Percentiles rank a stretch among this genome's conserved stretches.
These are phyloP conservation scores for Lophiostoma macrostomum DNA, from an alignment of 495 filamentous ascomycete genomes.

Conservation along the genomic window DNA sequence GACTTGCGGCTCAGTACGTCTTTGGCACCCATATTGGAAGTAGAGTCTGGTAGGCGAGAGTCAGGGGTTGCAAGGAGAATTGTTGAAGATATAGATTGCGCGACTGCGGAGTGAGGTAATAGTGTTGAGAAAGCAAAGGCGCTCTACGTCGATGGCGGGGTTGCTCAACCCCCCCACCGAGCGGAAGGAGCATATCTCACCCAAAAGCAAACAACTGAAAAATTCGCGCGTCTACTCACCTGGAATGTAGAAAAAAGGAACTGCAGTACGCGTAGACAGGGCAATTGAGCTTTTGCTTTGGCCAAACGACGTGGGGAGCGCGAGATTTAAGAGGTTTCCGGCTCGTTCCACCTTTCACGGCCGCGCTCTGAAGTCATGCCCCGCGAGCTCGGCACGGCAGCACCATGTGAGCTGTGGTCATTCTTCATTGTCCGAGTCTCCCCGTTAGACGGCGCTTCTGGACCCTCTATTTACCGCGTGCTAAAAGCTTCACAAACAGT, in stretches of 20 bases:
- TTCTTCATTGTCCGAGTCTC: slow-evolving; percentile 25
- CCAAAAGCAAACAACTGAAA: slow-evolving; percentile 15
- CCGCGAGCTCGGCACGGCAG: slow-evolving; percentile 22
- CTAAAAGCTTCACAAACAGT: slow-evolving; percentile 6
- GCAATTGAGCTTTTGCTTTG: slow-evolving; percentile 21
- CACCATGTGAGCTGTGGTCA: slow-evolving; percentile 2
- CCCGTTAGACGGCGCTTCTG: slow-evolving; percentile 11
- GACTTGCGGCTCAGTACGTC: slow-evolving; percentile 71
- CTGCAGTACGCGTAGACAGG: neutral
- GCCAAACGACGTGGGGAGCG: slow-evolving; percentile 19
- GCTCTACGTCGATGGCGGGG: slow-evolving; percentile 9
- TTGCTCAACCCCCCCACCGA: slow-evolving; percentile 8
- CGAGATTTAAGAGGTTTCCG: slow-evolving; percentile 11
- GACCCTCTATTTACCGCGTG: slow-evolving; percentile 17
- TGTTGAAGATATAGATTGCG: slow-evolving; percentile 1
- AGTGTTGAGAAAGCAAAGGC: neutral
- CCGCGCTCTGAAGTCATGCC: slow-evolving; percentile 25
- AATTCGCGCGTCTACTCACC: slow-evolving; percentile 11
- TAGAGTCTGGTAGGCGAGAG: slow-evolving; percentile 8
- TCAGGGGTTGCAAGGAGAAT: neutral
- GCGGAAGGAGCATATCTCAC: neutral
- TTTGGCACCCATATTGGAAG: slow-evolving; percentile 58
- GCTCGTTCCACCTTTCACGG: slow-evolving; percentile 7
- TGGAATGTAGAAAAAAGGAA: neutral
- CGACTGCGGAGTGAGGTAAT: slow-evolving; percentile 8